Conservation (phyloP, 441 rosid species). For the Biscutella auriculata region DNA sequence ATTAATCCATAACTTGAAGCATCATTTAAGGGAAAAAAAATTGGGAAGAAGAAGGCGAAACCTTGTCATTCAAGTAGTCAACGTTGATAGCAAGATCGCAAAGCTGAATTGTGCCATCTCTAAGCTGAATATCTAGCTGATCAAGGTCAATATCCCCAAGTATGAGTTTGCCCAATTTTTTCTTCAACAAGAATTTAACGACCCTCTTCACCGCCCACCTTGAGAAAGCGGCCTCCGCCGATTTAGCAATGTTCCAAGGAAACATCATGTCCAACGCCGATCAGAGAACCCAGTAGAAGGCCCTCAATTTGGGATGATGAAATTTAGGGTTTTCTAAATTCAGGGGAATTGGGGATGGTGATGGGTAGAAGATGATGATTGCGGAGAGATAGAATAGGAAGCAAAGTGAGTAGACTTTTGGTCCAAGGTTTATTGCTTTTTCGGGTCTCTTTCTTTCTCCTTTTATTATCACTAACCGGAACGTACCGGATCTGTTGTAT, state of each 20-base stretch:
- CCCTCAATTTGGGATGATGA: background rate
- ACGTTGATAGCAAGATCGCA: slow-evolving; percentile 81
- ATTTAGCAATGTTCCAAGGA: slow-evolving; percentile 72
- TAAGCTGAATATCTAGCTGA: slow-evolving; percentile 91
- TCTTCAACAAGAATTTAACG: slow-evolving; percentile 76
- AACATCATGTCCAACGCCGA: slow-evolving; percentile 33
- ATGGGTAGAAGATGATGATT: slow-evolving; percentile 27
- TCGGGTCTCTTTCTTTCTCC: slow-evolving; percentile 2
- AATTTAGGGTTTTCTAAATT: slow-evolving; percentile 21
- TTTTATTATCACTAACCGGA: background rate
- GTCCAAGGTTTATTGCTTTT: slow-evolving; percentile 5
- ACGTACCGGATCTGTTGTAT: background rate
- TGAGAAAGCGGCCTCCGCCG: slow-evolving; percentile 71
- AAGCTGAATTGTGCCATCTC: slow-evolving; percentile 68
- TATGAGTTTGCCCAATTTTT: slow-evolving; percentile 76
- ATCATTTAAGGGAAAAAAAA: background rate
- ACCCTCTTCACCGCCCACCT: slow-evolving; percentile 88
- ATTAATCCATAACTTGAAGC: background rate
- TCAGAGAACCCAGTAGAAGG: background rate
- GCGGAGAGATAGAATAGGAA: slow-evolving; percentile 16
- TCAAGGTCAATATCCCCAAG: slow-evolving; percentile 86
- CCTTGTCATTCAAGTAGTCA: slow-evolving; percentile 75
- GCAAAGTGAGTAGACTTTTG: background rate
- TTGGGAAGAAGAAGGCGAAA: background rate
- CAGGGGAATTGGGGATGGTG: slow-evolving; percentile 21